Conservation (phyloP, 495 filamentous ascomycete species). For the Sabuloglossum arenarium region DNA sequence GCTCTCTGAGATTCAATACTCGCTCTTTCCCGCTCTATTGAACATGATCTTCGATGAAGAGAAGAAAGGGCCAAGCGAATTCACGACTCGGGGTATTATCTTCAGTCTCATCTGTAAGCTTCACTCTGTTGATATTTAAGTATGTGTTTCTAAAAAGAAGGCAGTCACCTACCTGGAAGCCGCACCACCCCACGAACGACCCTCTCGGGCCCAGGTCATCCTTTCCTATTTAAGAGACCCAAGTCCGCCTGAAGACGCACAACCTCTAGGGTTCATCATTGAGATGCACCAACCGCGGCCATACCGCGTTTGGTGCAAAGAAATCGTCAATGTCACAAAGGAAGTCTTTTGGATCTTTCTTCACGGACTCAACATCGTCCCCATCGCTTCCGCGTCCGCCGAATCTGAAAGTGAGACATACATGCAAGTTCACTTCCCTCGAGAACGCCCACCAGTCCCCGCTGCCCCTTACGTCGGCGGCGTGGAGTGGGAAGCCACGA, state of each 20-base stretch:
- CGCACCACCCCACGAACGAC: constrained; percentile 29
- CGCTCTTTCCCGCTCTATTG: constrained; percentile 71
- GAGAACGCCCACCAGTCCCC: constrained; percentile 73
- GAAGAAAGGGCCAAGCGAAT: constrained; percentile 91
- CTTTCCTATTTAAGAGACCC: constrained; percentile 69
- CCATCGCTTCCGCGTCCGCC: constrained; percentile 23
- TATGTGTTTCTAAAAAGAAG: background rate
- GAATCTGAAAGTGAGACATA: constrained; percentile 24
- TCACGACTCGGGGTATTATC: constrained; percentile 75
- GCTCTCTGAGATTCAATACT: constrained; percentile 55
- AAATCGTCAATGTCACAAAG: constrained; percentile 79
- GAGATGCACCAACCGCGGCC: constrained; percentile 74
- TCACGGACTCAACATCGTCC: constrained; percentile 76
- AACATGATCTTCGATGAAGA: constrained; percentile 89
- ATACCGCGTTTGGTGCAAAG: constrained; percentile 85
- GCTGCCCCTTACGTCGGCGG: constrained; percentile 94
- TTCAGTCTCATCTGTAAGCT: constrained; percentile 46
- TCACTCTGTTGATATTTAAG: background rate
- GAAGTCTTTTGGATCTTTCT: constrained; percentile 99
- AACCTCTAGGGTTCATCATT: constrained; percentile 66
- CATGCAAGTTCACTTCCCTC: constrained; percentile 58
- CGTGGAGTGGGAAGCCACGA: constrained; percentile 97
- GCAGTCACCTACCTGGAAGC: constrained; percentile 53
- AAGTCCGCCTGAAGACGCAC: constrained; percentile 45
- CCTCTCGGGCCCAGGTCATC: constrained; percentile 41